phyloP scores from a whole-genome alignment of 768 basidiomycete genomes.

The Calocera viscosa region DNA sequence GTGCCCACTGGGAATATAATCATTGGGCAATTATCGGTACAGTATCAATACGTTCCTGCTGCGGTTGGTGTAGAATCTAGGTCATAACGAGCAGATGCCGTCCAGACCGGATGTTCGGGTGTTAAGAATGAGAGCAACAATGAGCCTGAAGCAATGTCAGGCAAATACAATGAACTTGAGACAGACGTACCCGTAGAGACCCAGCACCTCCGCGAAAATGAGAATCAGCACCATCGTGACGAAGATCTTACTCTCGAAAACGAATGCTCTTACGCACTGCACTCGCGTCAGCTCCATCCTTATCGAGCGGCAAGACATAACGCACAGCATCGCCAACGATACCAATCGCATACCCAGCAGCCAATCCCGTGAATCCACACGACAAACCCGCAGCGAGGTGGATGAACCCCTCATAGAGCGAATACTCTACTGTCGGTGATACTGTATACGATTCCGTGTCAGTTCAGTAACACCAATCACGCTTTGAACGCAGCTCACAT shows the following conservation, averaged over 20 bases:
- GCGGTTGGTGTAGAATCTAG: background rate
- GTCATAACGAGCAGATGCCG: constrained; percentile 15
- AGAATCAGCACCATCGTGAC: constrained; percentile 95
- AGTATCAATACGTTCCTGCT: background rate
- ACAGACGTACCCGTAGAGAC: constrained; percentile 59
- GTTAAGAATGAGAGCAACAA: constrained; percentile 71
- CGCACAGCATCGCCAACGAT: constrained; percentile 84
- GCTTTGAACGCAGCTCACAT: constrained; percentile 30
- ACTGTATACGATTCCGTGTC: constrained; percentile 33
- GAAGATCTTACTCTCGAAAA: constrained; percentile 82
- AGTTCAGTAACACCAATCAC: too few relatives aligned
- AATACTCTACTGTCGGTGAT: constrained; percentile 50
- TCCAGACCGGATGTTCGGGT: constrained; percentile 45
- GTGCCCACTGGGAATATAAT: background rate
- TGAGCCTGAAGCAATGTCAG: constrained; percentile 11
- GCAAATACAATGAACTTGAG: background rate
- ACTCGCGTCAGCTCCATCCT: background rate
- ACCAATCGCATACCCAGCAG: constrained; percentile 92
- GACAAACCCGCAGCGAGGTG: constrained; percentile 87
- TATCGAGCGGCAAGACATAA: constrained; percentile 15
- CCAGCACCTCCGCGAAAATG: constrained; percentile 83
- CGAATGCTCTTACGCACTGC: constrained; percentile 82
- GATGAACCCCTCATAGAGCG: constrained; percentile 75
- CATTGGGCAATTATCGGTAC: constrained; percentile 2
- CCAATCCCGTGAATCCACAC: constrained; percentile 81